Evolutionary conservation across 2,329 filamentous ascomycete species (phyloP), one percentile per base, ranked within the genome.

Genomic region (Nannizziopsis barbatae): DNA sequence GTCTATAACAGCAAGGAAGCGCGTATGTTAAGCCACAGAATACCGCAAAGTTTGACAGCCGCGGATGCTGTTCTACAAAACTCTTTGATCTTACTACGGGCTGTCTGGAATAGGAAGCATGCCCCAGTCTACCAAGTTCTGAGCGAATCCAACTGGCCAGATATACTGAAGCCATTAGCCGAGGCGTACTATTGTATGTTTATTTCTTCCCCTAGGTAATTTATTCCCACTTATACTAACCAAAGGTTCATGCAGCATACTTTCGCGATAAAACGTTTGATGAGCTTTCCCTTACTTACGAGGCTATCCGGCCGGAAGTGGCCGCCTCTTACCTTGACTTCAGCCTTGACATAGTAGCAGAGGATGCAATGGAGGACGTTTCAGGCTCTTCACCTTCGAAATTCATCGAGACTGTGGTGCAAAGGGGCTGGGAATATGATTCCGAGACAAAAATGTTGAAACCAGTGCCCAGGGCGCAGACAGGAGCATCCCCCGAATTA

Each of bases 401-500:
- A 14, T 52, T 64, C 2, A 61, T 68, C 48, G 52, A 57, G 15
- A 61, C 56, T 38, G 59, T 68, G 40, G 63, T 59, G 2, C 53
- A 59, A 39, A 63, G 54, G 53, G 66, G 64, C 11, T 69, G 66
- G 66, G 59, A 54, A 35, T 69, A 64, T 62, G 61, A 69, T 49
- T 48, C 56, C 31, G 55, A 62, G n/a, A 55, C 58, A 8, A 58
- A 58, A 43, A 42, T 69, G 45, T 55, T 69, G 30, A 53, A 57
- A 42, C 65, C 66, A 20, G 35, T 44, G 9, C 39, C 35, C 20
- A 36, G 32, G 8, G 10, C 31, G 5, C 12, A 17, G 15, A 35
- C 17, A 3, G 10, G 10, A 9, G n/a, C 17, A 1, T 27, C 14
- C 30, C 3, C 18, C 10, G 40, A 39, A 14, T 45, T 41, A 18